Conservation (phyloP, 169 alveolate species). For the Cytauxzoon felis region DNA sequence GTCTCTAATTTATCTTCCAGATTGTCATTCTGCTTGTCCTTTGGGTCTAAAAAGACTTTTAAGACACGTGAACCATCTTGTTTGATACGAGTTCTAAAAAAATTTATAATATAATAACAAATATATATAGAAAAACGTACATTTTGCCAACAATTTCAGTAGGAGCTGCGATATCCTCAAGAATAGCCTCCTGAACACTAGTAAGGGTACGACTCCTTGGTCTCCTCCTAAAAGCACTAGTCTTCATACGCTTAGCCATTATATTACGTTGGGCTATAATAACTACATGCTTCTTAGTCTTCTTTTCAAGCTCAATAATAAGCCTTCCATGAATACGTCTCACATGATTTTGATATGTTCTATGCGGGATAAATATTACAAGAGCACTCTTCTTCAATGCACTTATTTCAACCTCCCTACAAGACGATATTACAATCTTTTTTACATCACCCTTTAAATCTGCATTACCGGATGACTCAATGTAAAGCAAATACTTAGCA, state of each 20-base stretch:
- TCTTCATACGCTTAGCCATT: constrained; percentile 79
- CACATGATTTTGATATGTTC: constrained; percentile 78
- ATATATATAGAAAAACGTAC: constrained; percentile 17
- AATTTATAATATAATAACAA: background rate
- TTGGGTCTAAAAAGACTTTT: constrained; percentile 91
- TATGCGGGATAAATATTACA: constrained; percentile 83
- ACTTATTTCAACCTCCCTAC: constrained; percentile 80
- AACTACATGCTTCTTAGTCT: constrained; percentile 90
- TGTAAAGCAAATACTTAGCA: constrained; percentile 79
- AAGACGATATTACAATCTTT: constrained; percentile 76
- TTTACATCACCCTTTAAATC: constrained; percentile 80
- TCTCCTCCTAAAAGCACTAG: constrained; percentile 84
- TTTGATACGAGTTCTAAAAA: constrained; percentile 83
- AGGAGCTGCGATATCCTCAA: constrained; percentile 93
- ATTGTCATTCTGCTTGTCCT: constrained; percentile 90
- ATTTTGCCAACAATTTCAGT: constrained; percentile 89
- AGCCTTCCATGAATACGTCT: constrained; percentile 85
- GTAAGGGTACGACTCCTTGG: constrained; percentile 94
- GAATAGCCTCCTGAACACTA: constrained; percentile 91
- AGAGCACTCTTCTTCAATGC: constrained; percentile 81
- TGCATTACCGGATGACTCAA: constrained; percentile 78
- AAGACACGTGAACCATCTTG: constrained; percentile 90
- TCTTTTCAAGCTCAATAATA: constrained; percentile 89
- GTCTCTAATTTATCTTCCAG: constrained; percentile 91
- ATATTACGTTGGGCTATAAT: constrained; percentile 87